phyloP scores from a whole-genome alignment of 2,329 filamentous ascomycete genomes.

The Penicillium sp. region DNA sequence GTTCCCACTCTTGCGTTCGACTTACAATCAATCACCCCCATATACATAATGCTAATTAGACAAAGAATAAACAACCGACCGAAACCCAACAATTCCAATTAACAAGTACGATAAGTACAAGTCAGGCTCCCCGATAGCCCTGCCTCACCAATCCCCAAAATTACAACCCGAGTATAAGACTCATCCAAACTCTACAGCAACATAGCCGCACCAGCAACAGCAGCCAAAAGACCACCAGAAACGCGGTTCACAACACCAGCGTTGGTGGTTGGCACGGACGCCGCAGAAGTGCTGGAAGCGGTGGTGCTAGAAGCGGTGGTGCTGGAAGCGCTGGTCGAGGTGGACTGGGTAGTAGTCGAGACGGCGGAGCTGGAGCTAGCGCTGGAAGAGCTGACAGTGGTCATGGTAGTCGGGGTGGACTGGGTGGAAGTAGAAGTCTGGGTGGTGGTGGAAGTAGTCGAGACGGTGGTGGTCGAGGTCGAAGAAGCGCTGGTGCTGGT shows the following conservation, averaged over 20 bases:
- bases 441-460: constrained; percentile 32
- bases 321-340: constrained; percentile 7
- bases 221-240: constrained; percentile 41
- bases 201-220: constrained; percentile 40
- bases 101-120: neutral
- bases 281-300: constrained; percentile 15
- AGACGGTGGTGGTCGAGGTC: constrained; percentile 21
- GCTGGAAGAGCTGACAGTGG: constrained; percentile 18
- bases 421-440: constrained; percentile 23
- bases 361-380: constrained; percentile 22
- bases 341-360: constrained; percentile 9
- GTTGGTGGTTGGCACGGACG: constrained; percentile 36
- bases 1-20: neutral
- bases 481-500: constrained; percentile 25
- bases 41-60: neutral
- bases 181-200: constrained; percentile 35
- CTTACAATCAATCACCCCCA: neutral
- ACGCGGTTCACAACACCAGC: constrained; percentile 38
- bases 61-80: neutral
- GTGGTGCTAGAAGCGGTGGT: constrained; percentile 30
- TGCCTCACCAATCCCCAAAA: neutral
- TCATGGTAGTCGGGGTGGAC: constrained; percentile 23
- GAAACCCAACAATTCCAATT: neutral
- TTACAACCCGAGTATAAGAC: too few relatives aligned
- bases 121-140: neutral